Evolutionary conservation across 2,329 filamentous ascomycete species (phyloP), one percentile per base, ranked within the genome.

Genomic region (Pezicula carpinea): DNA sequence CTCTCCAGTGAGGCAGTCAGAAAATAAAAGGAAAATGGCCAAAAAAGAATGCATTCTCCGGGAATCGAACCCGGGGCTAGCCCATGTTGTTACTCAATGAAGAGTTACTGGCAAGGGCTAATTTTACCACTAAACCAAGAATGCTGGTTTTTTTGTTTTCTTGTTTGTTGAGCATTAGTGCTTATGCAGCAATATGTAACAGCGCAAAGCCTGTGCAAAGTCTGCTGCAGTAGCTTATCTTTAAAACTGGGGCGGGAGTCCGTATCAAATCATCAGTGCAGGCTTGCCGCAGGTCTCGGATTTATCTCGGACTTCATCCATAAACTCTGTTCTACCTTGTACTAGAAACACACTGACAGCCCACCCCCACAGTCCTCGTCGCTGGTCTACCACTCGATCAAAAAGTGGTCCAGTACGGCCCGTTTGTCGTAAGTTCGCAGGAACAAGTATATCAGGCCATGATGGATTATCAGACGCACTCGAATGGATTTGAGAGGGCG

Each of bases 381-480:
- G 87, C 89, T 0, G 89, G 90, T 10, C 77, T 87, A 55, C 89
- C 90, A 2, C 73, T 92, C 1, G 84, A 92, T 58, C 88, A 93
- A 68, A 77, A 83, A 34, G 78, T 93, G 31, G 83, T 92, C 29
- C 88, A 93, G 70, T 91, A 92, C 59, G 89, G 88, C 0, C 88
- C 89, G 1, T 93, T 93, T 62, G 89, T 93, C n/a, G 68, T 90
- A 49, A 89, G 72, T 50, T 80, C 76, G 35, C 73, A 85, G 62
- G 82, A 87, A 44, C 82, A 87, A 55, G 84, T 92, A 4, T 82
- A 86, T 59, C 77, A 92, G 71, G 87, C 88, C 2, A 75, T 93
- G 66, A 69, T 80, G 58, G 87, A 93, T 64, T 93, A 82, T 60
- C 84, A 87, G 68, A 81, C 74, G 13, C 74, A 80, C 53, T 73